Evolutionary conservation across 805 yeast genomes (phyloP).

Genomic region (Brettanomyces nanus): DNA sequence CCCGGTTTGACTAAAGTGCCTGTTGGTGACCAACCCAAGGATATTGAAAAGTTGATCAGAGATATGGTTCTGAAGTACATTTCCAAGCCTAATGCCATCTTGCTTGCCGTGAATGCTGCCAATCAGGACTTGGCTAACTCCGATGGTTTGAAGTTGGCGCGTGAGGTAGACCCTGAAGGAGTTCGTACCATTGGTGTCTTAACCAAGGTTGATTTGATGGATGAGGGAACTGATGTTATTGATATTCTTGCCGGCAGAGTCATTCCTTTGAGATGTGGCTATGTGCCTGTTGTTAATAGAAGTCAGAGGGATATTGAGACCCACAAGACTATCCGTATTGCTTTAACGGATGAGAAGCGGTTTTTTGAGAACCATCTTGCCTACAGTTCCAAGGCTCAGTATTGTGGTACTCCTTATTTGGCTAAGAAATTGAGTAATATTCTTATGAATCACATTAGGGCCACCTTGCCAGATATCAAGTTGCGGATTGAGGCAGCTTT

Average conservation of each 20-base stretch:
- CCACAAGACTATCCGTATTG: conserved; percentile 81
- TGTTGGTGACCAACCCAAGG: conserved; percentile 97
- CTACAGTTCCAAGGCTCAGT: conserved; percentile 86
- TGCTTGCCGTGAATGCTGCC: conserved; percentile 91
- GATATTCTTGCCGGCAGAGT: conserved; percentile 94
- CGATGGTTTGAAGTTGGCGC: conserved; percentile 90
- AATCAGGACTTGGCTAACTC: conserved; percentile 96
- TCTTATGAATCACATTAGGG: conserved; percentile 81
- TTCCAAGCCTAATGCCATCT: conserved; percentile 91
- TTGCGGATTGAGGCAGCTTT: conserved; percentile 79
- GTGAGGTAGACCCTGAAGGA: conserved; percentile 98
- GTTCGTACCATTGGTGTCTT: conserved; percentile 92
- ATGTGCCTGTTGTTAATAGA: conserved; percentile 93
- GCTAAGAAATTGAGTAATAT: conserved; percentile 88
- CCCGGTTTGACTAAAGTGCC: conserved; percentile 99
- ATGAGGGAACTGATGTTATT: conserved; percentile 93
- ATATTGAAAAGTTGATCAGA: conserved; percentile 88
- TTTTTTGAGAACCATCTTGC: conserved; percentile 88
- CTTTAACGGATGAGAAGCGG: conserved; percentile 68
- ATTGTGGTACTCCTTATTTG: conserved; percentile 96
- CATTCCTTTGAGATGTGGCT: conserved; percentile 90
- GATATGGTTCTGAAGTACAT: conserved; percentile 90
- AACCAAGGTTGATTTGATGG: conserved; percentile 96
- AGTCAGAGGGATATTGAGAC: conserved; percentile 94
- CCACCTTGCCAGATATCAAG: conserved; percentile 87